phyloP scores from a whole-genome alignment of 2,329 filamentous ascomycete genomes.

The Cryphonectria japonica region DNA sequence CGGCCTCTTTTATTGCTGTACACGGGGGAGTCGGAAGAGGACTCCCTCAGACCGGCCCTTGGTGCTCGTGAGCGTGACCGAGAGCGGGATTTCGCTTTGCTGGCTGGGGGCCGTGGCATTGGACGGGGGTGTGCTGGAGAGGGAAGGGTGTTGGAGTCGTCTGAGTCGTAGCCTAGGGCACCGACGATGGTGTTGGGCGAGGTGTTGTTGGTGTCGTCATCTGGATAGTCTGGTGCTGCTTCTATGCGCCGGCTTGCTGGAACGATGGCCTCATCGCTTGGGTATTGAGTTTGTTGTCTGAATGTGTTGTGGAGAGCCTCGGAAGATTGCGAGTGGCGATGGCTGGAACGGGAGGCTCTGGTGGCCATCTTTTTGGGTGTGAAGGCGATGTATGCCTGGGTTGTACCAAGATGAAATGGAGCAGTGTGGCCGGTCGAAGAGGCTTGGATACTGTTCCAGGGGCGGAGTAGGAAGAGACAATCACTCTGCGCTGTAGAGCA shows the following conservation, averaged over 20 bases:
- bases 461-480: too few species aligned
- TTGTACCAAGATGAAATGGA: background rate
- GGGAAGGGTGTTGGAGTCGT: slow-evolving; percentile 8
- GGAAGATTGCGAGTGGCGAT: slow-evolving; percentile 8
- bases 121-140: slow-evolving; percentile 12
- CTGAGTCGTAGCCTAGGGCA: slow-evolving; percentile 19
- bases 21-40: slow-evolving; percentile 20
- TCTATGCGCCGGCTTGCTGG: slow-evolving; percentile 15
- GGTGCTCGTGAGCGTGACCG: slow-evolving; percentile 6
- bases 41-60: slow-evolving; percentile 7
- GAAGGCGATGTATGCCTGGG: background rate
- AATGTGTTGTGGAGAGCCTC: slow-evolving; percentile 6
- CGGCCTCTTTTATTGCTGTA: slow-evolving; percentile 1
- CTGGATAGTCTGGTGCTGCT: background rate
- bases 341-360: slow-evolving; percentile 11
- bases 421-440: background rate
- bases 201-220: slow-evolving; percentile 1
- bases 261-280: slow-evolving; percentile 6
- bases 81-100: slow-evolving; percentile 19
- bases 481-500: background rate
- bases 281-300: background rate
- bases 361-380: slow-evolving; percentile 11
- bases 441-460: background rate
- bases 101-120: slow-evolving; percentile 12
- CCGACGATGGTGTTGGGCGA: slow-evolving; percentile 18